A percentile compares a stretch with the other conserved stretches of the same genome.
Evolutionary conservation across 228 moss, liverwort and hornwort genomes (phyloP).

Genomic region (Sphagnum fallax): DNA sequence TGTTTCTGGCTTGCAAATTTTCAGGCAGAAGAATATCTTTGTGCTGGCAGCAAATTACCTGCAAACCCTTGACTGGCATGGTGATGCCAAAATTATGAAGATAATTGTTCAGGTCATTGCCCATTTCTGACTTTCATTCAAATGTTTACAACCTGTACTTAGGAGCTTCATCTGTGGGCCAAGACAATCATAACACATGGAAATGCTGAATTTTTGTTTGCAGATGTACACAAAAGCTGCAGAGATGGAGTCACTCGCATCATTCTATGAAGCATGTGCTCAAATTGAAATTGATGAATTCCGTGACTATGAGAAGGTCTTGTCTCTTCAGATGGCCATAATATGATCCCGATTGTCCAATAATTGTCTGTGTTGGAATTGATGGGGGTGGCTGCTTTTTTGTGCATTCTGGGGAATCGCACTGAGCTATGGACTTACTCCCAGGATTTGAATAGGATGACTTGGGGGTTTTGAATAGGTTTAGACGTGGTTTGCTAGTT

Average conservation of each 20-base stretch:
- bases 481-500: too few relatives aligned
- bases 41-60: slow-evolving; percentile 82
- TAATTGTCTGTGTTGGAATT: neutral
- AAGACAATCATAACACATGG: too few relatives aligned
- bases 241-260: slow-evolving; percentile 79
- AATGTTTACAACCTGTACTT: too few relatives aligned
- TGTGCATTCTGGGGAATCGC: too few relatives aligned
- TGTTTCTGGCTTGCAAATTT: neutral
- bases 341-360: neutral
- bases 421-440: too few relatives aligned
- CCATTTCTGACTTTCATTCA: too few relatives aligned
- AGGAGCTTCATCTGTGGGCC: too few relatives aligned
- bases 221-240: slow-evolving; percentile 96
- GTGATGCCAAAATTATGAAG: slow-evolving; percentile 74
- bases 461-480: neutral
- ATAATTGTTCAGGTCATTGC: slow-evolving; percentile 73
- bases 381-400: neutral
- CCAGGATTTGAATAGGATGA: too few relatives aligned
- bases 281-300: slow-evolving; percentile 91
- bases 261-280: slow-evolving; percentile 88
- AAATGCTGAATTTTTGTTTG: neutral
- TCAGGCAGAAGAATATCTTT: slow-evolving; percentile 81
- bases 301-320: slow-evolving; percentile 80
- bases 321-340: neutral
- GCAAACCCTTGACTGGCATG: slow-evolving; percentile 85